phyloP scores from a whole-genome alignment of 495 filamentous ascomycete genomes.

The Penicillium parvum region DNA sequence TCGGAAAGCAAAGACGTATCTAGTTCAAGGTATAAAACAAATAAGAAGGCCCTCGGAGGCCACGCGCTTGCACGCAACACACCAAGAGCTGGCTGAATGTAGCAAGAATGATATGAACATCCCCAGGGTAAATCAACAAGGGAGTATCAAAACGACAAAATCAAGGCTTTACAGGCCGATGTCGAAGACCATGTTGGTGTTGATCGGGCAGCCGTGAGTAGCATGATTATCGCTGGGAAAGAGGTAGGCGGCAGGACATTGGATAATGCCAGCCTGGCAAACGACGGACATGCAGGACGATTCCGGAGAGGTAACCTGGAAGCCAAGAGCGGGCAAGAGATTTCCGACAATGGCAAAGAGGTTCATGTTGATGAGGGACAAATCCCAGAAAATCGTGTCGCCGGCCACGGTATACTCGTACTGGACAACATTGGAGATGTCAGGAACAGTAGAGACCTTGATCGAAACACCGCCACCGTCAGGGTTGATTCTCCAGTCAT shows the following conservation, averaged over 20 bases:
- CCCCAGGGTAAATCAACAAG: too few species aligned
- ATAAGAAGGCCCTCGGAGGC: too few species aligned
- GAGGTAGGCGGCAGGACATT: constrained; percentile 42
- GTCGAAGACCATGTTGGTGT: constrained; percentile 35
- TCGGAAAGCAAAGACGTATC: too few species aligned
- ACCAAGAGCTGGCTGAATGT: too few species aligned
- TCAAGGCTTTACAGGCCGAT: constrained; percentile 37
- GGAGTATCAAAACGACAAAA: too few species aligned
- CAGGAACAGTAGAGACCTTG: constrained; percentile 33
- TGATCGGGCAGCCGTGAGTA: constrained; percentile 43
- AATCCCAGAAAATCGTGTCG: constrained; percentile 42
- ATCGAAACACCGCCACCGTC: constrained; percentile 41
- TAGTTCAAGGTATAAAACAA: too few species aligned
- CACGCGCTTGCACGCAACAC: too few species aligned
- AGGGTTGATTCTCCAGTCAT: constrained; percentile 27
- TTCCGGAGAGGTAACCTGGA: background rate
- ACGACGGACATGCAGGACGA: background rate
- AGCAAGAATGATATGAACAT: too few species aligned
- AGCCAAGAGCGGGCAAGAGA: background rate
- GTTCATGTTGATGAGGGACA: constrained; percentile 39
- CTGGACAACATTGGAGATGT: constrained; percentile 30
- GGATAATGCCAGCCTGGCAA: background rate
- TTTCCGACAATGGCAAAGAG: background rate
- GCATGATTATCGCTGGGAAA: constrained; percentile 40
- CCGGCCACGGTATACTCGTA: constrained; percentile 43